Conservation (phyloP, 331 rosid species). For the Pyrus hybrid region DNA sequence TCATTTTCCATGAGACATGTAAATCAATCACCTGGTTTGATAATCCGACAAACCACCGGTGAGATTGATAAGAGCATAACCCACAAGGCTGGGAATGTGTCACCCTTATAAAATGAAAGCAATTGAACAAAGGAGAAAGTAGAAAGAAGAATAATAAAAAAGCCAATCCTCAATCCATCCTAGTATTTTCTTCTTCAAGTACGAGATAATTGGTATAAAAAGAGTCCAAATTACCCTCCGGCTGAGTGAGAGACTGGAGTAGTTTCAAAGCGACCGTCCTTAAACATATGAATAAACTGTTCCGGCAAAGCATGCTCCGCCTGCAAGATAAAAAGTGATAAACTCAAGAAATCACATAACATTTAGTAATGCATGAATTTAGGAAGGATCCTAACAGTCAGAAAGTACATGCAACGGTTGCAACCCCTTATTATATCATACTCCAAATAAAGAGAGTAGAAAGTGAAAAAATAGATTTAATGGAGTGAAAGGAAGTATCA, state of each 20-base stretch:
- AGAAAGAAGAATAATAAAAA: background rate
- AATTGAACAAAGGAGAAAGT: conserved; percentile 32
- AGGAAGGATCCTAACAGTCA: background rate
- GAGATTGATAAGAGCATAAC: conserved; percentile 15
- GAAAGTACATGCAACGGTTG: background rate
- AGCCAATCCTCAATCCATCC: conserved; percentile 17
- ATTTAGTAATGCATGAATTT: background rate
- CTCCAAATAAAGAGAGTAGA: background rate
- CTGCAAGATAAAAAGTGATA: conserved; percentile 24
- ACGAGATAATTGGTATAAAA: background rate
- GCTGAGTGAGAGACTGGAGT: conserved; percentile 91
- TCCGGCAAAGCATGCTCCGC: conserved; percentile 94
- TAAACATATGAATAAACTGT: conserved; percentile 57
- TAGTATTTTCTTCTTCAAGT: background rate
- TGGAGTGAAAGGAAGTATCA: background rate
- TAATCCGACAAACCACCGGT: conserved; percentile 12
- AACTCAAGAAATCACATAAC: background rate
- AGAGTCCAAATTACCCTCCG: conserved; percentile 54
- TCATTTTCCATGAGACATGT: background rate
- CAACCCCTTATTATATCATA: background rate
- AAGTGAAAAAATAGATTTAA: background rate
- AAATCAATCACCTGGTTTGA: background rate
- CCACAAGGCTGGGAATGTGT: conserved; percentile 4
- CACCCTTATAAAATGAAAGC: conserved; percentile 24
- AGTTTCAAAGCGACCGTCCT: conserved; percentile 72